Base-by-base conservation (phyloP, 371 early-diverging fungal genomes). In the Sporodiniella umbellata region DNA sequence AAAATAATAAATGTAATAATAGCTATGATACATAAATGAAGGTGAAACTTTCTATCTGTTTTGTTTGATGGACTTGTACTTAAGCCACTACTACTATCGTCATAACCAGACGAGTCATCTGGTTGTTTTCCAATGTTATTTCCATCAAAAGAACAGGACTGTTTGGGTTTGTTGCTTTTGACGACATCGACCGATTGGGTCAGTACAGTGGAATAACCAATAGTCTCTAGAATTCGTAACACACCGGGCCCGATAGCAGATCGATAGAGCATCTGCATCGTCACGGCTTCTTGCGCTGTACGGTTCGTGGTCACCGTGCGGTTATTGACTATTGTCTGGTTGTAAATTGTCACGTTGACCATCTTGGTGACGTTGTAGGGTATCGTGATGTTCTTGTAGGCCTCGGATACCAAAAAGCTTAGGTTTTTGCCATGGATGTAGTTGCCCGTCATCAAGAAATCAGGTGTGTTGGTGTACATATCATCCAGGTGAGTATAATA, bases 161-260 rank as follows among this genome's bases (percentile, higher is more conserved):
- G 19, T 6, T 52, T 18, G 18, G 53, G 42, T 25, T 56, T 55
- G 12, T n/a, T 48, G 2, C 52, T 56, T 24, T 61, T 55, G 8
- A 52, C 33, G 12, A 49, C 33, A 11, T 30, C 28, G 0, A 49
- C 33, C 1, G 58, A 53, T 14, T 68, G 49, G 24, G 64, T 60
- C 22, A 68, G 44, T 0, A 68, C 61, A 12, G 70, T 69, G 8
- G 66, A 62, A 33, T 69, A 69, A 0, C 70, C 70, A 40, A 69
- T 59, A 1, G 66, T 49, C 18, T 69, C 70, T 18, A 69, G 49
- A 6, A 69, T 61, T n/a, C 64, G 55, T 11, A 69, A 45, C 6
- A 69, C 51, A 31, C 66, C 70, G 15, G 70, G 70, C 6, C 70
- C 70, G 14, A 69, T 69, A 3, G 70, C 47, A 24, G 58, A 65